Base-by-base conservation (phyloP, 2,329 filamentous ascomycete genomes). In the Sporothrix humicola region DNA sequence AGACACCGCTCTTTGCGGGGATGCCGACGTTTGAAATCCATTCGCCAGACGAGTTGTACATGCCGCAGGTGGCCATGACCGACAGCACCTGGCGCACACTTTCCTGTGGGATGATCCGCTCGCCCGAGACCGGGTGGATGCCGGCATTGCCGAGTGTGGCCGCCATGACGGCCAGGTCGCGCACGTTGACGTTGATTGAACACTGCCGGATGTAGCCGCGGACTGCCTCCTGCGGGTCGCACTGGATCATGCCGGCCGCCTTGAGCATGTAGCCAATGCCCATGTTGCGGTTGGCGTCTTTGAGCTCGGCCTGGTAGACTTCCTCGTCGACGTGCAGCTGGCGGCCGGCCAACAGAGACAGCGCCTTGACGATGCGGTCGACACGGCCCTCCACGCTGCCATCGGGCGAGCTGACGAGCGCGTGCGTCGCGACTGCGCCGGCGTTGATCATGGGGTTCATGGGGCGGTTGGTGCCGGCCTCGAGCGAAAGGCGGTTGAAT, bases 381-480 rank as follows among this genome's bases (percentile, higher is more conserved):
- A 58, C 52, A 4, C 68, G 68, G n/a, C 44, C 10, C 37, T 58
- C 68, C 10, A 59, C 37, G 5, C 31, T 70, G 4, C 50, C 68
- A 3, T 58, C 37, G 3, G 37, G 26, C 31, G 52, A 46, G 12
- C 10, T n/a, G 20, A 70, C 20, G 2, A 70, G 68, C 13, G 68
- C 68, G 10, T 70, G 68, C n/a, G 68, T 58, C 2, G 68, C 68
- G 50, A 70, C 12, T 0, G 68, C 68, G 3, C 68, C 68, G 12
- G 52, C 68, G 20, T 70, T 70, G n/a, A 70, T 70, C 68, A 70
- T 70, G 17, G 68, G 68, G 37, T 70, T 70, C 68, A 70, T 70
- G 5, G 68, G 68, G n/a, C 68, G 68, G 13, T 70, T 70, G 2
- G 52, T 70, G n/a, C 52, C 68, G 31, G 52, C n/a, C 52, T 70